Conservation (phyloP, 179 eudicot genomes). For the Carnegiea gigantea region DNA sequence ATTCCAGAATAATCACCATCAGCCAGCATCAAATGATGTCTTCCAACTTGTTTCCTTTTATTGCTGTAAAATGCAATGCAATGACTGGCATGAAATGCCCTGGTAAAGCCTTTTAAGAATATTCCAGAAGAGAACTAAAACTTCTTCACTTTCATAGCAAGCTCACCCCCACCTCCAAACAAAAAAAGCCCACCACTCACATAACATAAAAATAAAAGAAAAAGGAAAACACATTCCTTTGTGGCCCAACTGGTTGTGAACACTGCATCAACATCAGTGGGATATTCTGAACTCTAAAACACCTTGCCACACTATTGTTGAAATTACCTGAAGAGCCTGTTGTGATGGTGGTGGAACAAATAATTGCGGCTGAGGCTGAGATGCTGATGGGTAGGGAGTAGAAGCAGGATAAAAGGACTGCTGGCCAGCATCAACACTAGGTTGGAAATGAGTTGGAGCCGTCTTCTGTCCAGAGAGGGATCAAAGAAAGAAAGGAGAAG, state of each 20-base stretch:
- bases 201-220: background rate
- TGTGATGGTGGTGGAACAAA: constrained; percentile 71
- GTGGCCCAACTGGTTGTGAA: background rate
- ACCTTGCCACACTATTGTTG: background rate
- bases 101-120: background rate
- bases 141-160: too few species aligned
- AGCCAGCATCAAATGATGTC: background rate
- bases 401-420: constrained; percentile 51
- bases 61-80: background rate
- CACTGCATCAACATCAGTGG: too few species aligned
- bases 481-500: background rate
- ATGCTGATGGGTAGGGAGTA: constrained; percentile 50
- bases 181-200: background rate
- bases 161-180: too few species aligned
- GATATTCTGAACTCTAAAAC: too few species aligned
- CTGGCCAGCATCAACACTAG: constrained; percentile 38
- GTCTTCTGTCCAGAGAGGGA: constrained; percentile 40
- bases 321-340: constrained; percentile 53
- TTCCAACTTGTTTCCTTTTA: background rate
- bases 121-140: background rate
- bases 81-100: background rate
- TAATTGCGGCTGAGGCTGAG: constrained; percentile 43
- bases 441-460: constrained; percentile 48
- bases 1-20: background rate
- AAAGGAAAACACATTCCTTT: background rate